Percentiles rank a stretch among this genome's conserved stretches.
phyloP scores from a whole-genome alignment of 2,329 filamentous ascomycete genomes.

The Cladosporium sp. region DNA sequence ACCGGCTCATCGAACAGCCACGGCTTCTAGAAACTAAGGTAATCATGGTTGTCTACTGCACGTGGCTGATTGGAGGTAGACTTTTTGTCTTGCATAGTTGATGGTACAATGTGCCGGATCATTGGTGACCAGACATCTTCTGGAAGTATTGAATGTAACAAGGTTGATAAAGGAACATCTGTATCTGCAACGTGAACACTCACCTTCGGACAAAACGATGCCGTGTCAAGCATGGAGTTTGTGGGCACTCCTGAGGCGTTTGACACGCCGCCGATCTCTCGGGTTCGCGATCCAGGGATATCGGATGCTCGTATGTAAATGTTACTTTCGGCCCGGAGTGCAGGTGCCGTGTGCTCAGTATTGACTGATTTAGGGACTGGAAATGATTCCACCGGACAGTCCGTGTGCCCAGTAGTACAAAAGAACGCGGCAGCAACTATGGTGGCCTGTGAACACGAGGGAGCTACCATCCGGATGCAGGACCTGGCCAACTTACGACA shows the following conservation, averaged over 20 bases:
- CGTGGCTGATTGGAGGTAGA: not conserved
- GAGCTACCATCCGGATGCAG: not conserved
- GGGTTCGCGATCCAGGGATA: not conserved
- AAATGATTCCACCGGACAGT: not conserved
- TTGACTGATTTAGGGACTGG: not conserved
- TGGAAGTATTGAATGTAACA: not conserved
- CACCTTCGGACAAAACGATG: not conserved
- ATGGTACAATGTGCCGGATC: too few relatives aligned
- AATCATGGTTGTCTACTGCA: not conserved
- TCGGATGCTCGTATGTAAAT: not conserved
- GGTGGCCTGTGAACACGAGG: not conserved
- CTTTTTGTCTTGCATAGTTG: not conserved
- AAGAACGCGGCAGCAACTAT: not conserved
- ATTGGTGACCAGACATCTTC: not conserved
- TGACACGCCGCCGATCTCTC: not conserved
- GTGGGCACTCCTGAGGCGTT: not conserved
- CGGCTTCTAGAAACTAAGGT: not conserved
- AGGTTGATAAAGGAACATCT: not conserved
- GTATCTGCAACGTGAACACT: not conserved
- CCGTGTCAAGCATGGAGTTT: conserved; percentile 10
- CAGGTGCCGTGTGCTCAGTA: not conserved
- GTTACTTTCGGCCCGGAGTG: not conserved
- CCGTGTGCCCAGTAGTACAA: not conserved
- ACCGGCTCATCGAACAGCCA: not conserved
- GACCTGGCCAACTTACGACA: not conserved